phyloP scores from a whole-genome alignment of 75 land plant species.

The Picea sitchensis region DNA sequence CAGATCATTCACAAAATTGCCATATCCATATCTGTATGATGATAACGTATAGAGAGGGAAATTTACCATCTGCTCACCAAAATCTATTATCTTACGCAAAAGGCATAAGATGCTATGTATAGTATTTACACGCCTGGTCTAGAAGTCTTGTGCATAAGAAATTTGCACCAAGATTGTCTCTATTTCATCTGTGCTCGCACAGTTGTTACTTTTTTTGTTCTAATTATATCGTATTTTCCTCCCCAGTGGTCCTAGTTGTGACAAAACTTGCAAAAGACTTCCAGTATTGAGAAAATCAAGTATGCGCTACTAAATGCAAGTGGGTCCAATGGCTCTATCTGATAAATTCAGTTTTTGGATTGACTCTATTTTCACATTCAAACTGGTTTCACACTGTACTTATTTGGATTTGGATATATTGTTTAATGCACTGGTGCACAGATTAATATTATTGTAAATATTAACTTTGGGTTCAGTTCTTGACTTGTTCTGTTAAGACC shows the following conservation, averaged over 20 bases:
- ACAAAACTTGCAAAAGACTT: neutral
- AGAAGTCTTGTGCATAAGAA: neutral
- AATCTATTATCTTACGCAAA: neutral
- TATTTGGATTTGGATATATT: neutral
- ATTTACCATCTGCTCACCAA: neutral
- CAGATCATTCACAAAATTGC: no score
- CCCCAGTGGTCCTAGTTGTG: neutral
- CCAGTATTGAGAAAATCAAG: neutral
- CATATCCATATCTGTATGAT: no score
- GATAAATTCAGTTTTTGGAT: neutral
- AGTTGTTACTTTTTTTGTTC: neutral
- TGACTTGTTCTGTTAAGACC: constrained; percentile 1
- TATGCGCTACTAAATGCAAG: neutral
- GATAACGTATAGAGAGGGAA: neutral
- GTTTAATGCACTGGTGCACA: neutral
- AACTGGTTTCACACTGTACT: neutral
- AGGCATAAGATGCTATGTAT: neutral
- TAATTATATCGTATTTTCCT: neutral
- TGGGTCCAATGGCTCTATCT: neutral
- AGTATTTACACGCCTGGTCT: neutral
- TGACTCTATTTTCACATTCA: neutral
- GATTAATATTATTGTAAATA: neutral
- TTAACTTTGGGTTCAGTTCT: neutral
- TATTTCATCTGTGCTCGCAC: neutral
- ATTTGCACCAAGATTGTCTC: neutral